Conservation (phyloP, 2,329 filamentous ascomycete species). For the Magnaporthales sp. region DNA sequence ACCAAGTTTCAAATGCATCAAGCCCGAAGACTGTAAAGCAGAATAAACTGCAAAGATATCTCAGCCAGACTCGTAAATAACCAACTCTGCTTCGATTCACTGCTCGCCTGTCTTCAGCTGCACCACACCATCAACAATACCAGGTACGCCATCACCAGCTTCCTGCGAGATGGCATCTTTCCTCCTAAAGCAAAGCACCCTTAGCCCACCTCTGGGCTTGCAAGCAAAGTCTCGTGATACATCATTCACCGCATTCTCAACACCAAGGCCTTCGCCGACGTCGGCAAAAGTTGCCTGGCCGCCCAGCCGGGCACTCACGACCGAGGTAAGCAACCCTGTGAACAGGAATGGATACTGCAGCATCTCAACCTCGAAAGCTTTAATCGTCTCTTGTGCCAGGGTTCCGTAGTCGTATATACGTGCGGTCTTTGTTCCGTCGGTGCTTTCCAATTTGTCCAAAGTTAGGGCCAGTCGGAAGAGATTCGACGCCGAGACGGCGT, state of each 20-base stretch:
- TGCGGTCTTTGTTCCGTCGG: background rate
- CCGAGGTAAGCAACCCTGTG: conserved; percentile 64
- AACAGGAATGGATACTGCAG: conserved; percentile 91
- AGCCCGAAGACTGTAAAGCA: background rate
- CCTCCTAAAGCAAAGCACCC: conserved; percentile 13
- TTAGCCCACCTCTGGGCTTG: conserved; percentile 19
- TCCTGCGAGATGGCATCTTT: background rate
- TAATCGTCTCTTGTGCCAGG: conserved; percentile 66
- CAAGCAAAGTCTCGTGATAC: conserved; percentile 13
- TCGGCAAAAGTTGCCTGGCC: conserved; percentile 29
- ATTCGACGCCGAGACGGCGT: conserved; percentile 79
- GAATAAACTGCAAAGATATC: background rate
- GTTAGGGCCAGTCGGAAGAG: conserved; percentile 71
- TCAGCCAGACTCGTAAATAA: background rate
- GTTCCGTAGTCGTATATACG: conserved; percentile 36
- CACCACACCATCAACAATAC: background rate
- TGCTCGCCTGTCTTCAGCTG: background rate
- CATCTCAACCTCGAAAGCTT: conserved; percentile 84
- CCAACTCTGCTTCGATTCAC: background rate
- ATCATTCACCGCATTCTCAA: conserved; percentile 7
- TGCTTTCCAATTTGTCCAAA: conserved; percentile 46
- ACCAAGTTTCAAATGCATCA: background rate
- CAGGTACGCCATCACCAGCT: background rate
- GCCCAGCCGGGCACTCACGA: conserved; percentile 69
- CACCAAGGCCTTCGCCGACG: background rate